A percentile compares a stretch with the other conserved stretches of the same genome.
These are phyloP conservation scores for Geopyxis carbonaria DNA, from an alignment of 495 filamentous ascomycete species.

Conservation along the genomic window DNA sequence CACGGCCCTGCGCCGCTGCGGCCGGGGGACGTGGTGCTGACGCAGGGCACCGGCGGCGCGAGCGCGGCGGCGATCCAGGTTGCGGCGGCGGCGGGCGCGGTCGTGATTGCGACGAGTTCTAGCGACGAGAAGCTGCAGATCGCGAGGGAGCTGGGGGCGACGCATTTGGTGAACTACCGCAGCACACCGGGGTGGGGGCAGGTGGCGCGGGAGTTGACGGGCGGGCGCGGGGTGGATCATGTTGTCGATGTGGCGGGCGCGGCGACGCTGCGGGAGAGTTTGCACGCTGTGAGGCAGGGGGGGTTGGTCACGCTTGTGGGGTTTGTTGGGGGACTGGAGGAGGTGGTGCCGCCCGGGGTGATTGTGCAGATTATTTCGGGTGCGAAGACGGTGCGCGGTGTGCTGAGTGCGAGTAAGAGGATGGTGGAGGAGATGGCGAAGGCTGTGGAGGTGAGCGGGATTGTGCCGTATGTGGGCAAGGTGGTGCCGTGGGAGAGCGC, in stretches of 20 bases:
- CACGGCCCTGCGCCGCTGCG: conserved; percentile 27
- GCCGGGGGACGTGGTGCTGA: conserved; percentile 21
- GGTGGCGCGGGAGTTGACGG: conserved; percentile 43
- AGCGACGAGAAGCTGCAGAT: conserved; percentile 23
- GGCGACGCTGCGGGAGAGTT: conserved; percentile 41
- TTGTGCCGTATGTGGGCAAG: no score
- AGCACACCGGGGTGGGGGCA: conserved; percentile 43
- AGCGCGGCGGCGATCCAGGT: conserved; percentile 25
- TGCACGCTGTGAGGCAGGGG: conserved; percentile 48
- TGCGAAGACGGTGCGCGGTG: conserved; percentile 30
- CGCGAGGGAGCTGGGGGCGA: conserved; percentile 32
- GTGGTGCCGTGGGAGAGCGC: no score
- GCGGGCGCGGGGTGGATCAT: conserved; percentile 47
- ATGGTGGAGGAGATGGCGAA: conserved; percentile 46
- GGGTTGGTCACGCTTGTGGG: conserved; percentile 54
- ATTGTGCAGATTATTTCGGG: conserved; percentile 43
- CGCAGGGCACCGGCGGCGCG: conserved; percentile 26
- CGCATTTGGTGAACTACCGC: conserved; percentile 42
- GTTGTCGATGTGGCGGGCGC: conserved; percentile 54
- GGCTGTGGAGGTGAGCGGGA: conserved; percentile 46
- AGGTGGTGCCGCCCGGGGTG: no score
- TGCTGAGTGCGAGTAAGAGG: conserved; percentile 42
- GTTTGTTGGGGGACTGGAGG: conserved; percentile 37
- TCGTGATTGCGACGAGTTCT: conserved; percentile 29
- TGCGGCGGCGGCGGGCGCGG: conserved; percentile 27